Evolutionary conservation across 306 rosid genomes (phyloP), one percentile per base, ranked within the genome.

Genomic region (Pueraria montana): DNA sequence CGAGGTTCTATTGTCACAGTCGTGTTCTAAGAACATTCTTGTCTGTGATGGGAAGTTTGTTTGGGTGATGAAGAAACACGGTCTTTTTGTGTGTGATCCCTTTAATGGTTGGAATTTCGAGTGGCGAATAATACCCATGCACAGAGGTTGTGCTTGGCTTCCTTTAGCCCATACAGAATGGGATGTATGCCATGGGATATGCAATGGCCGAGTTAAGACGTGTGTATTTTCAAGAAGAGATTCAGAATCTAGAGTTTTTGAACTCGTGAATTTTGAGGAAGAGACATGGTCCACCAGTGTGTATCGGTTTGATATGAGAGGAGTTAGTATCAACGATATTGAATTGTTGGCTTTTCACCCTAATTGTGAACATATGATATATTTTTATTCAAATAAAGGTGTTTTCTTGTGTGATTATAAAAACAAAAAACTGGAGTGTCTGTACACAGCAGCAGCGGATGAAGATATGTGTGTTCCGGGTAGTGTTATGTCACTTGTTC

Each of bases 61-160:
- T 64, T 64, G 70, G 70, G 16, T 43, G 45, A 32, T 64, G 12
- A 2, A 13, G 1, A 2, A 2, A 0, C 23, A 0, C 9, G 45
- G 45, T 32, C 32, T 64, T 64, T 18, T 64, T 6, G 45, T 16
- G 23, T 64, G 70, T 32, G 70, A 64, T 32, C 45, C 69, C 21
- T 64, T 64, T 17, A 6, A 64, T 32, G 45, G 23, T n/a, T n/a
- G n/a, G n/a, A n/a, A n/a, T 62, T 5, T 42, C 0, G 0, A 1
- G 13, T 32, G 70, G 20, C 4, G 6, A 14, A 32, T 16, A 0
- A 7, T 2, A 23, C n/a, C 5, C 3, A 59, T 4, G 2, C 0
- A 8, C 2, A 64, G 0, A n/a, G n/a, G n/a, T n/a, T n/a, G n/a
- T n/a, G n/a, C n/a, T 32, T 11, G 43, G 5, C 0, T 0, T n/a